Conservation (phyloP, 2,329 filamentous ascomycete species). For the Amauroascus niger region DNA sequence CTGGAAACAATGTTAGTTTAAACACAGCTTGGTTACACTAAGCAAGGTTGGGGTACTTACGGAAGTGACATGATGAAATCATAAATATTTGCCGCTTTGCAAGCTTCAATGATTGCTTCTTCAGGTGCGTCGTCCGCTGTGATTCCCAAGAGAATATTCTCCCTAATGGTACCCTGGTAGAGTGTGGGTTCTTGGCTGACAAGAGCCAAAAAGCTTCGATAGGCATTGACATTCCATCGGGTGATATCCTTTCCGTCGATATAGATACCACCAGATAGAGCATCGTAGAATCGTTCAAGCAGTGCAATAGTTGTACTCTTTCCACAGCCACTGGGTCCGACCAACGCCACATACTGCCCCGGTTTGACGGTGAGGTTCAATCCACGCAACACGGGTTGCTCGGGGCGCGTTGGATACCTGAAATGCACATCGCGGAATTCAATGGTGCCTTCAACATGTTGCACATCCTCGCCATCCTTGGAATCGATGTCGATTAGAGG, state of each 20-base stretch:
- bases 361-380: slow-evolving; percentile 50
- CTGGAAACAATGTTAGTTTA: slow-evolving; percentile 21
- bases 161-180: slow-evolving; percentile 82
- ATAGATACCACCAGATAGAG: slow-evolving; percentile 66
- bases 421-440: slow-evolving; percentile 93
- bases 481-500: slow-evolving; percentile 79
- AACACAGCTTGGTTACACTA: slow-evolving; percentile 16
- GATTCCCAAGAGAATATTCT: slow-evolving; percentile 78
- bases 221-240: slow-evolving; percentile 71
- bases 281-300: slow-evolving; percentile 90
- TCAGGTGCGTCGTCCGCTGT: slow-evolving; percentile 59
- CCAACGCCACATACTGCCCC: slow-evolving; percentile 56
- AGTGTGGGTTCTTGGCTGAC: slow-evolving; percentile 91
- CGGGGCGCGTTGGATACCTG: slow-evolving; percentile 80
- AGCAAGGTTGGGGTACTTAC: slow-evolving; percentile 30
- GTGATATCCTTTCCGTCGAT: slow-evolving; percentile 78
- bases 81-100: slow-evolving; percentile 84
- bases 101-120: slow-evolving; percentile 63
- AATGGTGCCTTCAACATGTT: slow-evolving; percentile 61
- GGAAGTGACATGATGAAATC: slow-evolving; percentile 77
- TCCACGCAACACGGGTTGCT: slow-evolving; percentile 83
- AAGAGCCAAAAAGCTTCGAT: slow-evolving; percentile 72
- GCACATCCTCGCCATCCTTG: slow-evolving; percentile 52
- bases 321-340: slow-evolving; percentile 88
- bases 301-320: slow-evolving; percentile 90